Evolutionary conservation across 208 protist species (phyloP).

Genomic region (Crithidia thermophila): DNA sequence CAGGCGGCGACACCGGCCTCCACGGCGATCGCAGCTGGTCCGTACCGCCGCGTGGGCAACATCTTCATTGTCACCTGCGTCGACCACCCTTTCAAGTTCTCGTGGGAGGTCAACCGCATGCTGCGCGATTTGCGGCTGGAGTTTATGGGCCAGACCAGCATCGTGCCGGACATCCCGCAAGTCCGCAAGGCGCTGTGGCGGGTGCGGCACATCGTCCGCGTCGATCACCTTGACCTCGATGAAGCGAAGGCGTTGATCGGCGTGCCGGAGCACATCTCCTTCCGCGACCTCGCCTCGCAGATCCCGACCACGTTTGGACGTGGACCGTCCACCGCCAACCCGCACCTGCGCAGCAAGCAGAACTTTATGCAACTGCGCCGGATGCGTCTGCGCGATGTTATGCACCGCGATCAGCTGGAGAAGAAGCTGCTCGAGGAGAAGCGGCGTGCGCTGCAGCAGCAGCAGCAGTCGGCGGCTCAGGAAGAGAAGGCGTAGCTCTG

Average conservation of each 20-base stretch:
- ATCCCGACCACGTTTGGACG: conserved; percentile 72
- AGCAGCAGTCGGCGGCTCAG: neutral
- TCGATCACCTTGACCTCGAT: conserved; percentile 82
- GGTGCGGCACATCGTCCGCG: conserved; percentile 69
- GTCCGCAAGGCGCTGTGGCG: conserved; percentile 82
- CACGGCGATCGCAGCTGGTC: conserved; percentile 45
- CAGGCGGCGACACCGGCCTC: conserved; percentile 4
- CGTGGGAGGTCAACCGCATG: conserved; percentile 85
- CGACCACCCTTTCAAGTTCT: conserved; percentile 86
- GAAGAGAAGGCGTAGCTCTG: neutral
- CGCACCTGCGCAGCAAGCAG: conserved; percentile 64
- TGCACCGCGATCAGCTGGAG: conserved; percentile 81
- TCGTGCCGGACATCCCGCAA: conserved; percentile 76
- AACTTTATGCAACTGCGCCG: conserved; percentile 86
- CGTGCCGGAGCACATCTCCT: conserved; percentile 79
- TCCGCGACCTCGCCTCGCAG: conserved; percentile 67
- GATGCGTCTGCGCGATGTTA: conserved; percentile 82
- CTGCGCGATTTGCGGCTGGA: conserved; percentile 83
- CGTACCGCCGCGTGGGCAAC: conserved; percentile 81
- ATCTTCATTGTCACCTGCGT: conserved; percentile 84
- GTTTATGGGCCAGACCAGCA: conserved; percentile 83
- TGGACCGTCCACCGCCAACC: conserved; percentile 35
- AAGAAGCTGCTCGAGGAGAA: conserved; percentile 70
- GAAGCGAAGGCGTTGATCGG: conserved; percentile 81
- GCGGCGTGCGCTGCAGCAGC: conserved; percentile 24